Base-by-base conservation (phyloP, 352 stramenopile genomes). In the Paralagenidium karlingii region DNA sequence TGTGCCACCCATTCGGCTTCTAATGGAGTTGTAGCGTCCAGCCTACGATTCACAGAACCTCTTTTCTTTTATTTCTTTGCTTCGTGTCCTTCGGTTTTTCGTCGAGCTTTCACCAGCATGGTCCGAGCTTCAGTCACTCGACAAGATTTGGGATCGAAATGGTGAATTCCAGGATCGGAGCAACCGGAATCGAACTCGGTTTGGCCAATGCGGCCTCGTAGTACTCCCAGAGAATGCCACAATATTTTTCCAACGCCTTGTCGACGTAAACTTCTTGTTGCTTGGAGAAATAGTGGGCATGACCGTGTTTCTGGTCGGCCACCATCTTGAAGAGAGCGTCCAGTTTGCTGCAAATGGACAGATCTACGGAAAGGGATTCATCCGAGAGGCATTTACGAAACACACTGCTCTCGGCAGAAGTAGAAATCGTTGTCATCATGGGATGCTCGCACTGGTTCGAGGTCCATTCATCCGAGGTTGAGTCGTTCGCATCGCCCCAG, bases 311-410 rank as follows among this genome's bases (percentile, higher is more conserved):
- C 42, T 91, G 77, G 39, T 88, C 77, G 0, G 77, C 71, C 31
- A 86, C 56, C 77, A 91, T 91, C 48, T 88, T 91, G 45, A 91
- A 78, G 29, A 82, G 70, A 24, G 75, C 73, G 45, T 91, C 77
- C 18, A 91, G 43, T 44, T 91, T 91, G 54, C 74, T 88, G 4
- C 60, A 62, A 16, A 91, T 77, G 3, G 73, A 79, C 16, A 91
- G 43, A 42, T 91, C 77, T 12, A 91, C 73, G 20, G 74, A 86
- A 5, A 91, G 48, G 39, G 82, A 74, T 36, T 91, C 77, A 42
- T 91, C 65, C 16, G 68, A 63, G 3, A 91, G 60, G 41, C 71
- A 78, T 21, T 83, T 68, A 21, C 57, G 71, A 43, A 91, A 88
- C 27, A 91, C 57, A 29, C 22, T 63, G 25, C 41, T 59, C 24